Conservation (phyloP, 2,329 filamentous ascomycete species). For the Aspergillus awamori region DNA sequence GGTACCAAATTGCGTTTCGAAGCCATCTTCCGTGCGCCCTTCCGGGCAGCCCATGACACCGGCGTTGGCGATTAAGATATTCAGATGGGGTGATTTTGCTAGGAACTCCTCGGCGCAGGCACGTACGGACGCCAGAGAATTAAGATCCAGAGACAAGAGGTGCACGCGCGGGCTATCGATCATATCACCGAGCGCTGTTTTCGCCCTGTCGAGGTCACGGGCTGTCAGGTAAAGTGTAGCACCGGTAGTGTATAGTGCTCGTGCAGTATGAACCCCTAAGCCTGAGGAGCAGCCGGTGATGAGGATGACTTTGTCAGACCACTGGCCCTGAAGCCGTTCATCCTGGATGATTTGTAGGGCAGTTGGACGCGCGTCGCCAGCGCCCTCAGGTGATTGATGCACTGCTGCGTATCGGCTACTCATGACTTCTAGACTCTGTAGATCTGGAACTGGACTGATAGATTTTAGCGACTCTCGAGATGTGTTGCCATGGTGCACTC, state of each 20-base stretch:
- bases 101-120: slow-evolving; percentile 16
- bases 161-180: slow-evolving; percentile 17
- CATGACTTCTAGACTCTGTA: background rate
- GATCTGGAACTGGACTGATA: too few species aligned
- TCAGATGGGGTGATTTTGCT: slow-evolving; percentile 15
- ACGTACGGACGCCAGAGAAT: slow-evolving; percentile 9
- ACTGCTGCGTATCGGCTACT: background rate
- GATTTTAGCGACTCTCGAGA: too few species aligned
- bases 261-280: slow-evolving; percentile 50
- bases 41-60: slow-evolving; percentile 45
- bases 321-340: slow-evolving; percentile 22
- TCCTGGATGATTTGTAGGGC: slow-evolving; percentile 40
- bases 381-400: slow-evolving; percentile 12
- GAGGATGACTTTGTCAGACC: slow-evolving; percentile 18
- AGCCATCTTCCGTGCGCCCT: slow-evolving; percentile 42
- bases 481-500: too few species aligned
- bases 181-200: slow-evolving; percentile 29
- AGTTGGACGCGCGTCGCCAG: slow-evolving; percentile 31
- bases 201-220: slow-evolving; percentile 39
- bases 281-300: slow-evolving; percentile 36
- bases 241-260: slow-evolving; percentile 44
- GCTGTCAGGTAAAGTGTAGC: slow-evolving; percentile 43
- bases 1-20: slow-evolving; percentile 56
- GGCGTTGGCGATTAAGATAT: slow-evolving; percentile 47
- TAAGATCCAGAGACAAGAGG: slow-evolving; percentile 24